Conservation (phyloP, 1,139 yeast species). For the Yamadazyma membranifaciens region DNA sequence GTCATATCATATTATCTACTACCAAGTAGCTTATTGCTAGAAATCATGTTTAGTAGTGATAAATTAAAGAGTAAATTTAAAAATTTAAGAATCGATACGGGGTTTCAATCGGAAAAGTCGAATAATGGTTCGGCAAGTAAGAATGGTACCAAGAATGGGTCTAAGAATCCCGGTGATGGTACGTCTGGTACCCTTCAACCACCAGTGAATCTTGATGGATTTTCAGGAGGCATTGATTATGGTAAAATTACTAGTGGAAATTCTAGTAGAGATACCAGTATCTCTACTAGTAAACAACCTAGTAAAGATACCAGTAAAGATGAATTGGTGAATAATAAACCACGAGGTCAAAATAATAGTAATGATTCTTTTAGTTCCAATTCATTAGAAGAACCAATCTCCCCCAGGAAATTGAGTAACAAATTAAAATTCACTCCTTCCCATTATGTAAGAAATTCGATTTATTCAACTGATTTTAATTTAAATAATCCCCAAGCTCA, state of each 20-base stretch:
- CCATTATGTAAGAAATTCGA: slow-evolving; percentile 37
- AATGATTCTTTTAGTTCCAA: slow-evolving; percentile 1
- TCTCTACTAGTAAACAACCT: too few relatives aligned
- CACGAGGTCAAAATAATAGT: slow-evolving; percentile 1
- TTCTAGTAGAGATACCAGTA: background rate
- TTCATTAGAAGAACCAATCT: slow-evolving; percentile 8
- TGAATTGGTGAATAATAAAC: background rate
- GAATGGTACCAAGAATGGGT: background rate
- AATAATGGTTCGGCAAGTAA: background rate
- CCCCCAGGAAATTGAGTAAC: slow-evolving; percentile 20
- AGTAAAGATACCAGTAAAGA: background rate
- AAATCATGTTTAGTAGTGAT: background rate
- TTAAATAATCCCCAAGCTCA: background rate
- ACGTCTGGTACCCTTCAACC: background rate
- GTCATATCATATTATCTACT: too few relatives aligned
- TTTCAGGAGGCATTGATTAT: background rate
- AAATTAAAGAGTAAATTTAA: background rate
- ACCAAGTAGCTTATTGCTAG: background rate
- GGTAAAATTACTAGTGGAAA: too few relatives aligned
- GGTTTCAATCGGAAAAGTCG: background rate
- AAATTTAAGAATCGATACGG: background rate
- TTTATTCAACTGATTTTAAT: slow-evolving; percentile 11
- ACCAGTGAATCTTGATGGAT: background rate
- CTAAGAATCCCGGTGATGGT: background rate
- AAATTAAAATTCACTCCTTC: slow-evolving; percentile 36